Evolutionary conservation across 352 stramenopile species (phyloP).

Genomic region (Globisporangium camurandrum): DNA sequence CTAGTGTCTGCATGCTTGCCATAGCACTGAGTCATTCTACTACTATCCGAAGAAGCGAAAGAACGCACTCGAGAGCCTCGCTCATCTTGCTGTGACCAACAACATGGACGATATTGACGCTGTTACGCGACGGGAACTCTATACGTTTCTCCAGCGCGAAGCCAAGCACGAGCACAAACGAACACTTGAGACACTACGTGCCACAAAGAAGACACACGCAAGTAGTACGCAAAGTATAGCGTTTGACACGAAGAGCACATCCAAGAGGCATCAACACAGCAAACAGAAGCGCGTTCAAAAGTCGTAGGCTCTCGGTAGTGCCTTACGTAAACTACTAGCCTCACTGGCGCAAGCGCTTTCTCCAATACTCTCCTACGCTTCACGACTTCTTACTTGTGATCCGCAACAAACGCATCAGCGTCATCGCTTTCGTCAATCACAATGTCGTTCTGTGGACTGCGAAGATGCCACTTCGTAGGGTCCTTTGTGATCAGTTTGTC

Average conservation of each 20-base stretch:
- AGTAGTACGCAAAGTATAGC: background rate
- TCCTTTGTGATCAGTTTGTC: slow-evolving; percentile 47
- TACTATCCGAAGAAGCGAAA: slow-evolving; percentile 47
- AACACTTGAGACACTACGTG: slow-evolving; percentile 35
- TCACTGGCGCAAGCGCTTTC: no score
- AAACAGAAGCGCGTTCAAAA: background rate
- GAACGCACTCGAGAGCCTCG: slow-evolving; percentile 38
- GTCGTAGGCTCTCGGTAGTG: no score
- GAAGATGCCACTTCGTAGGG: slow-evolving; percentile 12
- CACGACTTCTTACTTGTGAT: slow-evolving; percentile 37
- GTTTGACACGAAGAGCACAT: background rate
- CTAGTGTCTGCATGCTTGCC: background rate
- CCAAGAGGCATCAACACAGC: slow-evolving; percentile 4
- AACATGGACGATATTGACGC: slow-evolving; percentile 7
- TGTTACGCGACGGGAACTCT: slow-evolving; percentile 13
- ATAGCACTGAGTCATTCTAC: background rate
- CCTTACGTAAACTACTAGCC: no score
- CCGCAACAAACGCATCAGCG: slow-evolving; percentile 9
- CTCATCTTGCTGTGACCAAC: slow-evolving; percentile 10
- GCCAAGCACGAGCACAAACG: slow-evolving; percentile 46
- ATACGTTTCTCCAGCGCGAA: slow-evolving; percentile 40
- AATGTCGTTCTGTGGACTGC: slow-evolving; percentile 21
- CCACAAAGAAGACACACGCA: slow-evolving; percentile 28
- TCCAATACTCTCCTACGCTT: no score
- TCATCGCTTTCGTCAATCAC: slow-evolving; percentile 22